Conservation (phyloP, 208 protist species). For the Acanthamoeba culbertsoni region DNA sequence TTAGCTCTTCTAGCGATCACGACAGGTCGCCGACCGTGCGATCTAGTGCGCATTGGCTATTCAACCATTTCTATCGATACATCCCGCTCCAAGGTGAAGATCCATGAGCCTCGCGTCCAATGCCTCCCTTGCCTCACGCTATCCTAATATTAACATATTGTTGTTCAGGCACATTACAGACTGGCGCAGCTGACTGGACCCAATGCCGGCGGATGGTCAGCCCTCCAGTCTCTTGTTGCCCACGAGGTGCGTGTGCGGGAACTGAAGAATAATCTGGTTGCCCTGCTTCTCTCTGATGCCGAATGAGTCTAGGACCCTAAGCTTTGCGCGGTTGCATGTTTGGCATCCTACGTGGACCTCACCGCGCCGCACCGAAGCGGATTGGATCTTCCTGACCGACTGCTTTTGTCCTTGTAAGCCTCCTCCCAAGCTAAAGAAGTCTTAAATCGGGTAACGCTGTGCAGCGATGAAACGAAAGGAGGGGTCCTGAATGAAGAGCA, state of each 20-base stretch:
- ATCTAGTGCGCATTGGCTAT: slow-evolving; percentile 21
- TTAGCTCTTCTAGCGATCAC: neutral
- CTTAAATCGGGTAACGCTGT: neutral
- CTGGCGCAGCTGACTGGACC: neutral
- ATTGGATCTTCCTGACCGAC: neutral
- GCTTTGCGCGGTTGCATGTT: neutral
- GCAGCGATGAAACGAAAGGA: neutral
- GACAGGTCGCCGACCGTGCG: neutral
- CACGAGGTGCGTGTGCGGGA: neutral
- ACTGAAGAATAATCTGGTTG: neutral
- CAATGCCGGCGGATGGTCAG: neutral
- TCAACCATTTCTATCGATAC: neutral
- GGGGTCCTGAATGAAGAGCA: neutral
- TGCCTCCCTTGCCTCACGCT: neutral
- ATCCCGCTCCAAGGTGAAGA: neutral
- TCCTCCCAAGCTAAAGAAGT: neutral
- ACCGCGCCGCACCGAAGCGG: neutral
- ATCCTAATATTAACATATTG: no score
- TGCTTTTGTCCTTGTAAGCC: neutral
- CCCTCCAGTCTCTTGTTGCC: neutral
- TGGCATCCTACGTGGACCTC: neutral
- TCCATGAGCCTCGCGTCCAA: no score
- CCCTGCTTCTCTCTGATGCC: neutral
- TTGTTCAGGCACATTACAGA: neutral
- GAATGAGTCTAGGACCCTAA: neutral